Evolutionary conservation across 208 protist genomes (phyloP).

Genomic region (Trypanosoma caninum): DNA sequence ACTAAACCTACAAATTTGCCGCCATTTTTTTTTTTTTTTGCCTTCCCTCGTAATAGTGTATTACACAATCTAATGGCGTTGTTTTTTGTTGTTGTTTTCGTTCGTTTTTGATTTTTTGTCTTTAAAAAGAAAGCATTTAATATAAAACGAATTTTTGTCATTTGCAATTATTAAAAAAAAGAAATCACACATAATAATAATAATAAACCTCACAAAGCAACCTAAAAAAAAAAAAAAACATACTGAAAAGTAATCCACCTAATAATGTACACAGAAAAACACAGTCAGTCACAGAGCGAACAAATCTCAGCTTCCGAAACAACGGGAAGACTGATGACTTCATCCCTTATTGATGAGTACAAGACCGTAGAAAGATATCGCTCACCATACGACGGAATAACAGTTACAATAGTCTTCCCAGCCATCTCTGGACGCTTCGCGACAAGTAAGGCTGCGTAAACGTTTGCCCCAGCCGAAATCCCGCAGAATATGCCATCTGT

Average conservation of each 20-base stretch:
- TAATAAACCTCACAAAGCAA: too few species aligned
- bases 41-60: too few species aligned
- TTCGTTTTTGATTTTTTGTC: too few species aligned
- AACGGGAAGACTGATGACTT: slow-evolving; percentile 61
- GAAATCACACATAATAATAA: too few species aligned
- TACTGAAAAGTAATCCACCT: background rate
- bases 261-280: background rate
- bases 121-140: too few species aligned
- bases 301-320: slow-evolving; percentile 65
- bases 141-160: too few species aligned
- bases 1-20: too few species aligned
- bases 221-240: too few species aligned
- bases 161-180: too few species aligned
- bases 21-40: too few species aligned
- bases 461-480: slow-evolving; percentile 81
- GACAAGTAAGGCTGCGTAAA: slow-evolving; percentile 80
- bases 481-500: slow-evolving; percentile 85
- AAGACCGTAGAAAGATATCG: slow-evolving; percentile 85
- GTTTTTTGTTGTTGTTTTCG: too few species aligned
- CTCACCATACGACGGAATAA: slow-evolving; percentile 90
- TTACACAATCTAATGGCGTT: too few species aligned
- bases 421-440: slow-evolving; percentile 77
- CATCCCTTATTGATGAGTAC: slow-evolving; percentile 66
- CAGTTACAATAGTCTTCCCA: slow-evolving; percentile 86
- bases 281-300: background rate